Evolutionary conservation across 2,329 filamentous ascomycete species (phyloP).

Genomic region (Lomentospora prolificans): DNA sequence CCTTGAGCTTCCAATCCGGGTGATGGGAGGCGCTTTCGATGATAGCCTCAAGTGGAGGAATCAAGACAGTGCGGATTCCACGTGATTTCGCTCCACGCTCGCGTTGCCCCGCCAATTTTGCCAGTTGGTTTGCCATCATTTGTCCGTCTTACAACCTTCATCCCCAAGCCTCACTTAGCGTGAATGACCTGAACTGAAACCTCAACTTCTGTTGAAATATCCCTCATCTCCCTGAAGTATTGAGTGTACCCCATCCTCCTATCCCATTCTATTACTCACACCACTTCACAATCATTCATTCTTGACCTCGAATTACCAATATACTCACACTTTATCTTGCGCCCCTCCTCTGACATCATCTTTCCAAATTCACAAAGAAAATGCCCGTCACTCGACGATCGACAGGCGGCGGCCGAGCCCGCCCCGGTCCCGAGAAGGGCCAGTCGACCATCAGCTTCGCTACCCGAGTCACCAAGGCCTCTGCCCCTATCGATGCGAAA

Average conservation of each 20-base stretch:
- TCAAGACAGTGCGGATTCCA: too few relatives aligned
- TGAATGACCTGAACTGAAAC: background rate
- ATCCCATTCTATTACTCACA: background rate
- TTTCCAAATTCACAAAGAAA: constrained; percentile 13
- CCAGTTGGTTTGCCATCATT: background rate
- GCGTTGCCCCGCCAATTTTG: constrained; percentile 44
- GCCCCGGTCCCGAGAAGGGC: constrained; percentile 28
- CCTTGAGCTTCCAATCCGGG: too few relatives aligned
- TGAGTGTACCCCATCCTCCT: background rate
- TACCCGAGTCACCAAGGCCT: constrained; percentile 43
- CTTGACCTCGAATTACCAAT: background rate
- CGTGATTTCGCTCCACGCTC: constrained; percentile 38
- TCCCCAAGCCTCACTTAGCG: background rate
- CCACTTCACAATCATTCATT: background rate
- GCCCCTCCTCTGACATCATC: background rate
- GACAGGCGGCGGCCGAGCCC: constrained; percentile 26
- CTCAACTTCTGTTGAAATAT: constrained; percentile 11
- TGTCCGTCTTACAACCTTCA: background rate
- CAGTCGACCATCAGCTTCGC: constrained; percentile 51
- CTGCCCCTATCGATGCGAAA: constrained; percentile 35
- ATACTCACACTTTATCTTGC: background rate
- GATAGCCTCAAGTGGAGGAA: too few relatives aligned
- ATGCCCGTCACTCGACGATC: constrained; percentile 44
- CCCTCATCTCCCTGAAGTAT: constrained; percentile 10
- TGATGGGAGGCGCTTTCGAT: too few relatives aligned